These are phyloP conservation scores for Hyphopichia fennica DNA, from an alignment of 1,139 yeast species.

Conservation along the genomic window DNA sequence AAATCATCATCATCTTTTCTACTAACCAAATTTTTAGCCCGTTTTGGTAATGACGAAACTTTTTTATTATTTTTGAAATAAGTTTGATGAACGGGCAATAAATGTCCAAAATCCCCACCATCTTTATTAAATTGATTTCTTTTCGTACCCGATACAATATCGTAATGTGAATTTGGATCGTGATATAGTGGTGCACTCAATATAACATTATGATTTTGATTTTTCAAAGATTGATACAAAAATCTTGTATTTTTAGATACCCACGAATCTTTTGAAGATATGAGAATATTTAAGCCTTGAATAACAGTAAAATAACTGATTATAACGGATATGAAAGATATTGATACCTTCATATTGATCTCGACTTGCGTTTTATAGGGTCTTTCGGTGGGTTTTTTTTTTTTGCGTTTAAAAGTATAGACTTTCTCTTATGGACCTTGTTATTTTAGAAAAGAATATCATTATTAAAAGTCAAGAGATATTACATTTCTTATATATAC, in stretches of 20 bases:
- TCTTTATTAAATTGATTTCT: conserved; percentile 8
- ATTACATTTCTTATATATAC: neutral
- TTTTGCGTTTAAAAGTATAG: no score
- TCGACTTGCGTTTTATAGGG: no score
- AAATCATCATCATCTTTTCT: conserved; percentile 6
- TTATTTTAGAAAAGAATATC: no score
- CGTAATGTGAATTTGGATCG: neutral
- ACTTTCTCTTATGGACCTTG: no score
- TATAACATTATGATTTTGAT: conserved; percentile 30
- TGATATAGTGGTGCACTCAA: conserved; percentile 36
- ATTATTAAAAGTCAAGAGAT: no score
- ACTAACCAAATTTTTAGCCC: conserved; percentile 21
- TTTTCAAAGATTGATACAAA: conserved; percentile 24
- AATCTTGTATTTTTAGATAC: conserved; percentile 34
- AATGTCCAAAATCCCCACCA: conserved; percentile 40
- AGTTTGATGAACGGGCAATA: conserved; percentile 31
- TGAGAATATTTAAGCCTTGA: conserved; percentile 26
- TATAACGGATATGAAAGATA: neutral
- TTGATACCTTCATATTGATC: neutral
- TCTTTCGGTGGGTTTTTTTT: no score
- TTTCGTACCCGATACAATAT: neutral
- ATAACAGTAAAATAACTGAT: neutral
- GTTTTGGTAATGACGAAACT: conserved; percentile 14
- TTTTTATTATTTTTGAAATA: conserved; percentile 23
- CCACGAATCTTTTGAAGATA: conserved; percentile 43